Base-by-base conservation (phyloP, 176 grass and related monocot genomes). In the Lolium perenne region DNA sequence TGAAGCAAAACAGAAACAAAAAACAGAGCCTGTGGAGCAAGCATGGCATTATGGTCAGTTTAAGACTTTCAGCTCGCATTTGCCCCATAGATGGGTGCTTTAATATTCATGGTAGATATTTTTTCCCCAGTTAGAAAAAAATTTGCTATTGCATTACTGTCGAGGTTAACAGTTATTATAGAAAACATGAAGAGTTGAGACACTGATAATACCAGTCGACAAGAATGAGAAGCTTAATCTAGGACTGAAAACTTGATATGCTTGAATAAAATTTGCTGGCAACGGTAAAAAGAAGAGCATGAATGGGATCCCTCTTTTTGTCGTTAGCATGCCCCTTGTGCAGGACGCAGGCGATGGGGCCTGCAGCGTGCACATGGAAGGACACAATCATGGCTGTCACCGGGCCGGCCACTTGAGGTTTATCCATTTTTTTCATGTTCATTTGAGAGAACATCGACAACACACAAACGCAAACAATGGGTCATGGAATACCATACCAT, bases 251-350 rank as follows among this genome's bases (percentile, higher is more conserved):
- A 62, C 10, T 22, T 25, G 3, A 50, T 17, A 51, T 18, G 47
- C 47, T 8, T 77, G 3, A 18, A 11, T 66, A 80, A 80, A 62
- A 21, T 10, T 51, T 78, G 75, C 23, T 0, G 40, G 60, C 79
- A 81, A 51, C 79, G 61, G 60, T 81, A 81, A 38, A 10, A 66
- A 12, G 38, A 29, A 22, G 3, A 15, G 0, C 2, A 47, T 71
- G 67, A 9, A 13, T 41, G 40, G 40, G 40, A 41, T 4, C 10
- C 5, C 20, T 22, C 23, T 35, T 10, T 0, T 76, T 76, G 73
- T 76, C 73, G 73, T 20, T 76, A 35, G 73, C 48, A 6, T 76
- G 73, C 49, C 73, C 8, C 49, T 76, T 76, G 73, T 54, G 73
- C 71, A 26, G 71, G 71, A 51, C 46, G 71, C 71, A 75, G 46